phyloP scores from a whole-genome alignment of 2,329 filamentous ascomycete genomes.

The Periglandula ipomoeae region DNA sequence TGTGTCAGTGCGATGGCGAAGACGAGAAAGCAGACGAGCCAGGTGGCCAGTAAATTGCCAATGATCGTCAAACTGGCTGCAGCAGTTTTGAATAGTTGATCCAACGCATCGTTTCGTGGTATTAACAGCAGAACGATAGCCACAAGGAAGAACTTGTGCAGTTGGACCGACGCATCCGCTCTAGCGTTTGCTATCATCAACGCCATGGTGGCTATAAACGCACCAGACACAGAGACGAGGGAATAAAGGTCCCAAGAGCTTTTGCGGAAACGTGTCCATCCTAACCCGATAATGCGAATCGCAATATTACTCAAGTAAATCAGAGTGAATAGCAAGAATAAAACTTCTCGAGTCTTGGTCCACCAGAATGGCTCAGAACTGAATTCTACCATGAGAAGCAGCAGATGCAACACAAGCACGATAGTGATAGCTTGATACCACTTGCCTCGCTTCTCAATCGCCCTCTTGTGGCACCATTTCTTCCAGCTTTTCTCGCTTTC shows the following conservation, averaged over 20 bases:
- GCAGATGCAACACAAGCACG: constrained; percentile 71
- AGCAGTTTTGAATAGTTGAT: constrained; percentile 97
- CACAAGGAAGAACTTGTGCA: constrained; percentile 93
- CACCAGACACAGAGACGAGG: constrained; percentile 66
- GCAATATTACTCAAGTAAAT: constrained; percentile 76
- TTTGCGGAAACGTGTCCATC: constrained; percentile 82
- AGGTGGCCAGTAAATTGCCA: constrained; percentile 85
- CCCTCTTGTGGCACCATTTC: constrained; percentile 89
- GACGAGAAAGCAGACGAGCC: constrained; percentile 93
- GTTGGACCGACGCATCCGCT: constrained; percentile 58
- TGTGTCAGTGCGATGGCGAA: constrained; percentile 96
- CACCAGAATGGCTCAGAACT: constrained; percentile 65
- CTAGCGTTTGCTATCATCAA: constrained; percentile 56
- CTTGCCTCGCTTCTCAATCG: constrained; percentile 84
- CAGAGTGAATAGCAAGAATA: constrained; percentile 75
- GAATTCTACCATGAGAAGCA: constrained; percentile 78
- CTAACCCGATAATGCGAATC: constrained; percentile 78
- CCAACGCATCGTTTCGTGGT: constrained; percentile 89
- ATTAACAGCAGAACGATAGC: constrained; percentile 84
- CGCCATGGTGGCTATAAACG: constrained; percentile 70
- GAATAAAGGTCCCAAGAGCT: constrained; percentile 97
- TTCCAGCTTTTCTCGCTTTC: constrained; percentile 71
- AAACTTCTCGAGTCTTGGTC: constrained; percentile 59
- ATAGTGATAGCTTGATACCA: constrained; percentile 82
- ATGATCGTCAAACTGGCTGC: constrained; percentile 89